Evolutionary conservation across 176 grass and related monocot species (phyloP).

Genomic region (Panicum miliaceum): DNA sequence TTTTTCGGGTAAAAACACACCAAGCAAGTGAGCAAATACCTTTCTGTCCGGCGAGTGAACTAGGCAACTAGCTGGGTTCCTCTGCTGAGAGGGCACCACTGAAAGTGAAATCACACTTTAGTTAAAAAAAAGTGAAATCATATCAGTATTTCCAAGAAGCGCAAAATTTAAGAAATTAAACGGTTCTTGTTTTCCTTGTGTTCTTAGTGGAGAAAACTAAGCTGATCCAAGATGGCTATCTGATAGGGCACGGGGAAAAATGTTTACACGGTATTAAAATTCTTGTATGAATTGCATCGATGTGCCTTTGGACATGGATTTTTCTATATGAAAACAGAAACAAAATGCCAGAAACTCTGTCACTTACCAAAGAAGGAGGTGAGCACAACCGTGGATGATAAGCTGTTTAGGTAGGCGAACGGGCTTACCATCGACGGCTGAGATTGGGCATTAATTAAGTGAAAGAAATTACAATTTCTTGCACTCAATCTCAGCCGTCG

Average conservation of each 20-base stretch:
- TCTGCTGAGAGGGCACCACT: conserved; percentile 19
- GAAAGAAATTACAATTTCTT: not conserved
- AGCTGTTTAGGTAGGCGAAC: not conserved
- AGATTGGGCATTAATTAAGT: conserved; percentile 1
- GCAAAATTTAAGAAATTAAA: not conserved
- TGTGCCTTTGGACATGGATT: not conserved
- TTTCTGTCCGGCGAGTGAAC: conserved; percentile 46
- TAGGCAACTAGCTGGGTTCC: conserved; percentile 31
- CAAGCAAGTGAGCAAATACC: conserved; percentile 37
- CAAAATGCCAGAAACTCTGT: not conserved
- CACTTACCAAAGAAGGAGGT: not conserved
- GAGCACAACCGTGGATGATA: not conserved
- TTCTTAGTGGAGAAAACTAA: conserved; percentile 6
- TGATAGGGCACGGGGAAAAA: not conserved
- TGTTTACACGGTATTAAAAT: not conserved
- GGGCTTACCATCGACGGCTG: not conserved
- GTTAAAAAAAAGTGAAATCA: conserved; percentile 30
- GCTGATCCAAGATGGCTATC: not conserved
- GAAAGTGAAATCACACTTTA: conserved; percentile 19
- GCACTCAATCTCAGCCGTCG: conserved; percentile 30
- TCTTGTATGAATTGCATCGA: not conserved
- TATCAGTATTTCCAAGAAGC: not conserved
- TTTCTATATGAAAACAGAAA: not conserved
- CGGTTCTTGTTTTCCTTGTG: not conserved
- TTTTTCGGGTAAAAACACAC: conserved; percentile 49